Evolutionary conservation across 495 filamentous ascomycete species (phyloP).

Genomic region (Annulohypoxylon moriforme): DNA sequence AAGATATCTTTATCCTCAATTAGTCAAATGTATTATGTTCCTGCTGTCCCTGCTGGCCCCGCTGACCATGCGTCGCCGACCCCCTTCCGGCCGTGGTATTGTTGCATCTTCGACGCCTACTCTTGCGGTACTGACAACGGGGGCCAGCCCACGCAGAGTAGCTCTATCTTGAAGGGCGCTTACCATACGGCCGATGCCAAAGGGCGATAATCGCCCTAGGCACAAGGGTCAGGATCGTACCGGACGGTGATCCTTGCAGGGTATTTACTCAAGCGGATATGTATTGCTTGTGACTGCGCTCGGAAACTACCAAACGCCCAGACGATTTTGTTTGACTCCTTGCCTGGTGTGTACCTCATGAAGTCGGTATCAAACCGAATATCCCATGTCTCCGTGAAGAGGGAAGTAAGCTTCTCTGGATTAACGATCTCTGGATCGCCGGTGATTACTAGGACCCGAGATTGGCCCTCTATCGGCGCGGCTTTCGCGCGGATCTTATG

Average conservation of each 20-base stretch:
- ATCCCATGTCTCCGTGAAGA: slow-evolving; percentile 4
- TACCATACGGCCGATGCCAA: background rate
- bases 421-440: slow-evolving; percentile 26
- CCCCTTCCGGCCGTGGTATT: too few relatives aligned
- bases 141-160: too few relatives aligned
- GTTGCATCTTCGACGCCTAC: too few relatives aligned
- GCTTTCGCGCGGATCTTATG: slow-evolving; percentile 17
- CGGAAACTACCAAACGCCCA: slow-evolving; percentile 39
- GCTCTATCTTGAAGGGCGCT: background rate
- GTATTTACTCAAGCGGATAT: background rate
- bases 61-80: too few relatives aligned
- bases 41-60: too few relatives aligned
- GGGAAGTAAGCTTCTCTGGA: slow-evolving; percentile 1
- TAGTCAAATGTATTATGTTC: too few relatives aligned
- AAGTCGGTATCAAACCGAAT: slow-evolving; percentile 21
- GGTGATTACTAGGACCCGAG: slow-evolving; percentile 32
- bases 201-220: background rate
- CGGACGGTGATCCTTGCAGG: background rate
- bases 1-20: too few relatives aligned
- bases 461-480: slow-evolving; percentile 1
- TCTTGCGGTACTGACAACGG: too few relatives aligned
- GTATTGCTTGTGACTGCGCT: slow-evolving; percentile 21
- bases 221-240: slow-evolving; percentile 18
- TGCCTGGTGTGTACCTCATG: slow-evolving; percentile 2
- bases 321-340: slow-evolving; percentile 12